Evolutionary conservation across 306 rosid species (phyloP), one percentile per base, ranked within the genome.

Genomic region (Quercus ilex): DNA sequence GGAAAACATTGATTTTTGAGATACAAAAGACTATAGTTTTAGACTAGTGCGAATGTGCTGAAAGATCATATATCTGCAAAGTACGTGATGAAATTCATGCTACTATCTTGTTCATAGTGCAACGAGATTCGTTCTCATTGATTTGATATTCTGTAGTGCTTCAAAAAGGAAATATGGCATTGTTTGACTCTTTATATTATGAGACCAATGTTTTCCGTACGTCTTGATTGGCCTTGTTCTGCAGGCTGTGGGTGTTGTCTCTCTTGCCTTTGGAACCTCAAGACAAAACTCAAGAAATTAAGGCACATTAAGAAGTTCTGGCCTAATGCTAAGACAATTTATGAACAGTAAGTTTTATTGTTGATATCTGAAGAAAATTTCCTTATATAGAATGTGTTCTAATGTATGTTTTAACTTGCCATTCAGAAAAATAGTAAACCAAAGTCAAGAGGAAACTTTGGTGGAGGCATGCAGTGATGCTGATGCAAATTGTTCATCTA

Each of bases 221-320:
- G 25, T 51, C 49, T 71, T 19, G 80, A 41, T 84, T 75, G 79
- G 43, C 68, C 63, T 78, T 75, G 8, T 52, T 77, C 46, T 79
- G 84, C 75, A 94, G 98, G 92, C 68, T 92, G 95, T 75, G 89
- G 89, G 73, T 91, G 49, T 81, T 94, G 84, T 89, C 92, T 60
- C 81, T 87, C 59, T 84, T 92, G 67, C 89, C 91, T 9, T 31
- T 49, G 77, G 84, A 85, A 69, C 78, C 86, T 33, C 71, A 64
- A 71, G 86, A 87, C 80, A 79, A 41, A 69, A 72, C 52, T 31
- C 85, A 88, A 75, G 84, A 84, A 69, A 80, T 65, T 74, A 94
- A 92, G 79, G 78, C 69, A 21, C 86, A 76, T 60, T 90, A 81
- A 86, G 74, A 73, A 79, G 75, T 74, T 62, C 17, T 69, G 83